These are phyloP conservation scores for Phytopythium litorale DNA, from an alignment of 352 stramenopile species.

Conservation along the genomic window DNA sequence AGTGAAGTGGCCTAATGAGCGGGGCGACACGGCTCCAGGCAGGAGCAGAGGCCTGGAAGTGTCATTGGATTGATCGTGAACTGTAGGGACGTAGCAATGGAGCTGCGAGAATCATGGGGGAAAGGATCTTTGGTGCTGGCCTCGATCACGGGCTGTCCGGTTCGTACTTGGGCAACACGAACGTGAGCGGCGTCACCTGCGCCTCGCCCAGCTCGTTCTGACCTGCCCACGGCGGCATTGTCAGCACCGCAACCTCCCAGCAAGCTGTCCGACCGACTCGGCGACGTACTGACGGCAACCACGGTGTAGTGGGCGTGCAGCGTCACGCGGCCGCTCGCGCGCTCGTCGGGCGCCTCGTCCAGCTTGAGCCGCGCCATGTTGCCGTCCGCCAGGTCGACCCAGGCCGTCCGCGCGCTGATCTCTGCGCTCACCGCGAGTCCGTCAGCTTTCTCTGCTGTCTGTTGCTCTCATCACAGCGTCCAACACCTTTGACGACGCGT, in stretches of 20 bases:
- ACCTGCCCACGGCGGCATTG: slow-evolving; percentile 14
- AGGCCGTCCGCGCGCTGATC: slow-evolving; percentile 27
- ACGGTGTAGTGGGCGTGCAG: slow-evolving; percentile 41
- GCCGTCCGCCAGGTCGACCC: slow-evolving; percentile 53
- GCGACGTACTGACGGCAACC: slow-evolving; percentile 48
- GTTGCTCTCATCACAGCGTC: not conserved
- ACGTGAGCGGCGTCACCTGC: slow-evolving; percentile 30
- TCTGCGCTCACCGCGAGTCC: slow-evolving; percentile 21
- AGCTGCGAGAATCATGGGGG: not conserved
- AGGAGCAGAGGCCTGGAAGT: not conserved
- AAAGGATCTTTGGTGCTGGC: too few species aligned
- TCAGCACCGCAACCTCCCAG: not conserved
- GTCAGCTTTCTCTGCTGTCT: not conserved
- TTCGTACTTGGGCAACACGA: slow-evolving; percentile 24
- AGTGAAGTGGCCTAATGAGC: not conserved
- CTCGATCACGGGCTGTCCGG: not conserved
- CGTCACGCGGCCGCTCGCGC: slow-evolving; percentile 39
- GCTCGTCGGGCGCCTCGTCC: slow-evolving; percentile 30
- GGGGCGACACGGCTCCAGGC: not conserved
- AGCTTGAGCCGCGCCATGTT: slow-evolving; percentile 40
- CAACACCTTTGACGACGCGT: slow-evolving; percentile 47
- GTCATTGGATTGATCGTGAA: not conserved
- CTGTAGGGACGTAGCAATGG: not conserved
- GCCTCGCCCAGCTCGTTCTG: slow-evolving; percentile 29
- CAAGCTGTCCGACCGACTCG: not conserved